Evolutionary conservation across 2,329 filamentous ascomycete genomes (phyloP), one percentile per base, ranked within the genome.

Genomic region (Penicillium sumatraense): DNA sequence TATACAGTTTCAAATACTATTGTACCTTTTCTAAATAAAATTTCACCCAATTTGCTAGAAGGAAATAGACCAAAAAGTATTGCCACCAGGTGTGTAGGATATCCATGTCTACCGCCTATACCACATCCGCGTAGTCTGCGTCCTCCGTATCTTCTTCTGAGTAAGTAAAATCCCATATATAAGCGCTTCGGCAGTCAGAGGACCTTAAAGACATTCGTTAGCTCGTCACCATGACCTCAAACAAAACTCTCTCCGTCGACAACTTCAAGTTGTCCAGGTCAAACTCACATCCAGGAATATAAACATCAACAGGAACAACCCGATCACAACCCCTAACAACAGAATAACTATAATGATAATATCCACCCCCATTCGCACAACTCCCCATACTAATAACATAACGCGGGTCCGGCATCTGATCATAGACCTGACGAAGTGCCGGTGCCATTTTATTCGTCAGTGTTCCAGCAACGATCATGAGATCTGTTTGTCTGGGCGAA

Each of bases 361-460:
- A 93, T 54, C 90, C 90, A 66, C 90, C 90, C 60, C 90, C 90
- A 75, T 93, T 93, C 64, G 90, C 90, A 74, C 90, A 93, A 70
- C 87, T 90, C 21, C 90, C 90, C 90, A 93, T 93, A 68, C 86
- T 90, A 68, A 89, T 85, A 51, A 93, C 91, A 91, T 91, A 96
- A 68, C 90, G 85, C 31, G 91, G 92, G 45, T 96, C 92, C 42
- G 92, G 92, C 91, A 96, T 96, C 81, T 96, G 91, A 77, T 96
- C 91, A 79, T 96, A 96, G 62, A 93, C 89, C 79, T 93, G 90
- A 74, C 91, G 85, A 69, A 96, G 81, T 38, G 91, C 91, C 13
- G 91, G 90, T 1, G 91, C 91, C 91, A 96, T 96, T 82, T 96
- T 96, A 82, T 96, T 96, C 67, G 91, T 96, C 64, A 96, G 83